phyloP scores from a whole-genome alignment of 2,329 filamentous ascomycete genomes.

The Ophiocordyceps robertsii region DNA sequence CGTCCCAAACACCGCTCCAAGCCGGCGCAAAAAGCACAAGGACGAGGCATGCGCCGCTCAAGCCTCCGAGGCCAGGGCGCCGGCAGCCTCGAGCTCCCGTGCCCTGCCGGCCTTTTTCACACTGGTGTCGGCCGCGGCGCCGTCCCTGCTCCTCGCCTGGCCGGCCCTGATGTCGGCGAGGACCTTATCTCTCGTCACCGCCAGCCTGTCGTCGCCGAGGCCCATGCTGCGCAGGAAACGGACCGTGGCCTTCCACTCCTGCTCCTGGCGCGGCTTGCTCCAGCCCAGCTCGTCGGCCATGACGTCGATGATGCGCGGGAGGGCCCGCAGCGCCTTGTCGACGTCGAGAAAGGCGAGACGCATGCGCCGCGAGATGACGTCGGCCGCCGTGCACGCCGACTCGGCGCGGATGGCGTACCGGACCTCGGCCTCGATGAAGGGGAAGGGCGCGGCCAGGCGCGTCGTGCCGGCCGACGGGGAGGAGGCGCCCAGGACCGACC shows the following conservation, averaged over 20 bases:
- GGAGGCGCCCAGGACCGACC: conserved; percentile 45
- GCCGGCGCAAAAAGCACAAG: no score
- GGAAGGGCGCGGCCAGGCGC: conserved; percentile 52
- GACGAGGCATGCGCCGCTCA: not conserved
- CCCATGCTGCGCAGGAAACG: conserved; percentile 32
- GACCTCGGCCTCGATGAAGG: conserved; percentile 62
- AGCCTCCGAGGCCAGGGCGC: not conserved
- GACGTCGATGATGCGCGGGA: conserved; percentile 57
- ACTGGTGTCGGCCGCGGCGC: not conserved
- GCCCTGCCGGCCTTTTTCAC: not conserved
- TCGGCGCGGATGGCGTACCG: conserved; percentile 60
- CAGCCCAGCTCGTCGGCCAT: conserved; percentile 59
- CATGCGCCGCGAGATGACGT: conserved; percentile 57
- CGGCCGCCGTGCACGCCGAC: conserved; percentile 58
- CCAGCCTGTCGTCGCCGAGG: conserved; percentile 15
- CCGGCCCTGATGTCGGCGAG: not conserved
- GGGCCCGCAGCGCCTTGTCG: conserved; percentile 53
- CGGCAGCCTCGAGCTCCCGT: not conserved
- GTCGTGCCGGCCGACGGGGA: conserved; percentile 25
- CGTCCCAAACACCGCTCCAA: no score
- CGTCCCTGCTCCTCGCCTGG: not conserved
- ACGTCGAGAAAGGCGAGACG: conserved; percentile 66
- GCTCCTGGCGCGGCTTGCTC: conserved; percentile 43
- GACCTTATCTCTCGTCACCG: conserved; percentile 9
- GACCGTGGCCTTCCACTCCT: conserved; percentile 39